A percentile compares a stretch with the other conserved stretches of the same genome.
phyloP scores from a whole-genome alignment of 2,329 filamentous ascomycete species.

The Ustilaginoidea virens region DNA sequence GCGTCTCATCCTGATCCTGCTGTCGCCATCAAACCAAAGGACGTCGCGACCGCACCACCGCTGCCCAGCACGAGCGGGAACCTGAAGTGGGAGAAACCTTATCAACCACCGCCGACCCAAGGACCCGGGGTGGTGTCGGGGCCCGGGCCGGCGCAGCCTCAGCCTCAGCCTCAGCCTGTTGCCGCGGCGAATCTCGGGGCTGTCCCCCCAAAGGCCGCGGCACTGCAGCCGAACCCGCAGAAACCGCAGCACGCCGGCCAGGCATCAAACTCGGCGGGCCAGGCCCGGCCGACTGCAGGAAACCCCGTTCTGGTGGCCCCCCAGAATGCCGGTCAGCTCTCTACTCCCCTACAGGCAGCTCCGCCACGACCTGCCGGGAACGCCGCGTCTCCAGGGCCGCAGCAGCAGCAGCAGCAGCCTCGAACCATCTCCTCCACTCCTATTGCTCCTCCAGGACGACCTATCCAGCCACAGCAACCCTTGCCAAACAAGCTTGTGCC shows the following conservation, averaged over 20 bases:
- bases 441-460: constrained; percentile 18
- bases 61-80: too few species aligned
- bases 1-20: constrained; percentile 18
- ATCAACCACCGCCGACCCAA: constrained; percentile 17
- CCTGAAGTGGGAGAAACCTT: constrained; percentile 27
- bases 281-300: constrained; percentile 9
- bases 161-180: constrained; percentile 8
- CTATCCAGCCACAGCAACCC: constrained; percentile 15
- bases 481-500: constrained; percentile 10
- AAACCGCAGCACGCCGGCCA: constrained; percentile 1
- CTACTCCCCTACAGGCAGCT: constrained; percentile 19
- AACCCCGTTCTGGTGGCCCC: constrained; percentile 19
- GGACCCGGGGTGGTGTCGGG: constrained; percentile 1
- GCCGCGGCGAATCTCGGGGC: neutral
- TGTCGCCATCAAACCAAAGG: constrained; percentile 14
- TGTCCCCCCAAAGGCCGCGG: neutral
- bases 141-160: constrained; percentile 9
- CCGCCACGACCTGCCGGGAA: constrained; percentile 14
- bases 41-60: too few species aligned
- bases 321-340: constrained; percentile 19
- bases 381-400: too few species aligned
- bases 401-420: constrained; percentile 10
- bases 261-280: constrained; percentile 2
- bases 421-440: constrained; percentile 18
- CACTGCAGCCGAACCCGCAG: constrained; percentile 6